Evolutionary conservation across 768 basidiomycete genomes (phyloP), one percentile per base, ranked within the genome.

Genomic region (Tremella yokohamensis): DNA sequence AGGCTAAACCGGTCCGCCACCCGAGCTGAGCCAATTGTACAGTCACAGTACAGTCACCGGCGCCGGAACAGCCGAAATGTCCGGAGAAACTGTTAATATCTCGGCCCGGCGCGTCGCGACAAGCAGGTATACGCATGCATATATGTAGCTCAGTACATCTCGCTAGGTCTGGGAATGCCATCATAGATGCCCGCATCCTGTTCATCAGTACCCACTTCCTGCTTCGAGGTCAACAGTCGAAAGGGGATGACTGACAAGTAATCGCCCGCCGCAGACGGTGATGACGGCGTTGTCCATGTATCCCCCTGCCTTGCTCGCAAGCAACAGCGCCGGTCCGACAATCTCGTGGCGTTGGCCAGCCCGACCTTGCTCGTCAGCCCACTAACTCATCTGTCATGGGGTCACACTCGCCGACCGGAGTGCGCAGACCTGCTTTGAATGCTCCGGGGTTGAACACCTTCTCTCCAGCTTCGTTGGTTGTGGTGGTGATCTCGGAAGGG

Each of bases 401-500:
- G 8, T 15, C 16, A 40, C 3, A 45, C 42, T 45, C n/a, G 22
- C 42, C 42, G 4, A 45, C n/a, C 24, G 49, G 26, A n/a, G 2
- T 19, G 12, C 49, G 49, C 20, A 50, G 22, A 20, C n/a, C 42
- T 45, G 42, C 42, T 16, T 45, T 45, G 42, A n/a, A n/a, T 22
- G 42, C 42, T 16, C 6, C 47, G 9, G 29, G 45, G 0, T 56
- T 56, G 29, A 63, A 29, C 1, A 40, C 18, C 12, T 53, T 18
- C 18, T 49, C 40, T 6, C 58, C 58, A n/a, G 56, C 38, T 18
- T 52, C 42, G 22, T 37, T 57, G 15, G 40, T 59, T 9, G 37
- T 52, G 16, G 56, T 56, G 13, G 74, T 76, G 72, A 76, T 76
- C 40, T 73, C 72, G 11, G 68, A 65, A 0, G 72, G 72, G 67